Percentiles rank a stretch among this genome's conserved stretches.
These are phyloP conservation scores for Oryza officinalis DNA, from an alignment of 176 grass and related monocot genomes.

Conservation along the genomic window DNA sequence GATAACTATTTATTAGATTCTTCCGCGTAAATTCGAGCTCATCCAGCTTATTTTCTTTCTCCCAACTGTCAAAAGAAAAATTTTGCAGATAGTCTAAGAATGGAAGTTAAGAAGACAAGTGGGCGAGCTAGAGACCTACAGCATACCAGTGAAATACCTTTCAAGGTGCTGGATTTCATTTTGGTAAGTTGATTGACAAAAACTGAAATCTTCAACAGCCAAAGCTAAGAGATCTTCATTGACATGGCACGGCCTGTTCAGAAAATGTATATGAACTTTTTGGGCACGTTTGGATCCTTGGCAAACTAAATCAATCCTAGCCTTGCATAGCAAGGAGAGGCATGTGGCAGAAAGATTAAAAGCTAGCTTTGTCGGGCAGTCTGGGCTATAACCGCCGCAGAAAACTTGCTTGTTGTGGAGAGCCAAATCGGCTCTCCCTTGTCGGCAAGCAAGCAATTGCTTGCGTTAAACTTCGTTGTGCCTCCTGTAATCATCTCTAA, in stretches of 20 bases:
- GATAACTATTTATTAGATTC: constrained; percentile 59
- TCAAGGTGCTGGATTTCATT: constrained; percentile 60
- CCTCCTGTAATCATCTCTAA: too few relatives aligned
- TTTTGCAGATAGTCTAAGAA: background rate
- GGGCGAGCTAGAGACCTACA: background rate
- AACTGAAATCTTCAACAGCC: background rate
- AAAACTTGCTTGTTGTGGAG: too few relatives aligned
- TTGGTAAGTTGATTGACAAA: constrained; percentile 37
- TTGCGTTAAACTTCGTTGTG: too few relatives aligned
- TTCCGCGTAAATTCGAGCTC: constrained; percentile 70
- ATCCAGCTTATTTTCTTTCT: constrained; percentile 65
- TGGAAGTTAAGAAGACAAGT: background rate
- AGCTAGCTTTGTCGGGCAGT: too few relatives aligned
- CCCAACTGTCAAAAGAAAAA: constrained; percentile 49
- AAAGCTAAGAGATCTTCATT: background rate
- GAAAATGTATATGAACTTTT: constrained; percentile 2
- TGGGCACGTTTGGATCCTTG: too few relatives aligned
- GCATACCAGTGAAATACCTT: constrained; percentile 31
- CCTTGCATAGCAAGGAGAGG: too few relatives aligned
- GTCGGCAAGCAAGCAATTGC: too few relatives aligned
- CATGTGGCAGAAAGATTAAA: too few relatives aligned
- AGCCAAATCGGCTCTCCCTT: too few relatives aligned
- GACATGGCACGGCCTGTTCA: constrained; percentile 37
- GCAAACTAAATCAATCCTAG: too few relatives aligned
- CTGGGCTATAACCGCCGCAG: too few relatives aligned